These are phyloP conservation scores for Emergomyces africanus DNA, from an alignment of 2,329 filamentous ascomycete species.

Conservation along the genomic window DNA sequence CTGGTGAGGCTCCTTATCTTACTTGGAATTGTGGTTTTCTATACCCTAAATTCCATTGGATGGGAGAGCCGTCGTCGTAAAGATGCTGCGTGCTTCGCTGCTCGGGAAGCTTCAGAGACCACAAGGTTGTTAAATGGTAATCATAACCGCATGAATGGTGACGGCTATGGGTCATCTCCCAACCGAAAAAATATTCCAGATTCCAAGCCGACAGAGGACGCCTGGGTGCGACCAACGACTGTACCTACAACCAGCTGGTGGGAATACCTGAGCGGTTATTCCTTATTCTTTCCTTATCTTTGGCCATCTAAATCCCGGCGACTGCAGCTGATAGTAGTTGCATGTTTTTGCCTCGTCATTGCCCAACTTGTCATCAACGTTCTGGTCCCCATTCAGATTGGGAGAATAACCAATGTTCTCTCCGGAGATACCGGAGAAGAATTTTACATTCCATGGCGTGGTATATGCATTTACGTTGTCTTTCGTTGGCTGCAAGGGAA, in stretches of 20 bases:
- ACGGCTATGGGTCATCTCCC: slow-evolving; percentile 37
- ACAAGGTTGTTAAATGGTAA: slow-evolving; percentile 29
- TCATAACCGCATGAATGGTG: slow-evolving; percentile 32
- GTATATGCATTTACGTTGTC: slow-evolving; percentile 63
- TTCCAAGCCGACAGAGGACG: slow-evolving; percentile 45
- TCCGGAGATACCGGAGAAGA: slow-evolving; percentile 41
- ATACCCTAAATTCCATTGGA: slow-evolving; percentile 38
- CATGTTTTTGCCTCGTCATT: slow-evolving; percentile 71
- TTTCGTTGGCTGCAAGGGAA: slow-evolving; percentile 76
- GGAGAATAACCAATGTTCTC: slow-evolving; percentile 64
- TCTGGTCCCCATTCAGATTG: slow-evolving; percentile 70
- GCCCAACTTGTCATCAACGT: slow-evolving; percentile 76
- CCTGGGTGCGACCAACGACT: slow-evolving; percentile 81
- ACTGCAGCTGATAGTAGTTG: slow-evolving; percentile 64
- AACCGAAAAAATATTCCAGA: slow-evolving; percentile 23
- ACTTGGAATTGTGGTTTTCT: slow-evolving; percentile 47
- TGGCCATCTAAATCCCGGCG: slow-evolving; percentile 75
- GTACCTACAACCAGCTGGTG: slow-evolving; percentile 85
- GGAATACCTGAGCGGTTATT: slow-evolving; percentile 88
- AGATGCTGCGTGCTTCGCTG: slow-evolving; percentile 16
- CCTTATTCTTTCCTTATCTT: slow-evolving; percentile 87
- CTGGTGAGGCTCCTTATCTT: slow-evolving; percentile 57
- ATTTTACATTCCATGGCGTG: slow-evolving; percentile 54
- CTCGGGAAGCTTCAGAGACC: slow-evolving; percentile 30
- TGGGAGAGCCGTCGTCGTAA: slow-evolving; percentile 30